Base-by-base conservation (phyloP, 257 asterid species). In the Scutellaria barbata region DNA sequence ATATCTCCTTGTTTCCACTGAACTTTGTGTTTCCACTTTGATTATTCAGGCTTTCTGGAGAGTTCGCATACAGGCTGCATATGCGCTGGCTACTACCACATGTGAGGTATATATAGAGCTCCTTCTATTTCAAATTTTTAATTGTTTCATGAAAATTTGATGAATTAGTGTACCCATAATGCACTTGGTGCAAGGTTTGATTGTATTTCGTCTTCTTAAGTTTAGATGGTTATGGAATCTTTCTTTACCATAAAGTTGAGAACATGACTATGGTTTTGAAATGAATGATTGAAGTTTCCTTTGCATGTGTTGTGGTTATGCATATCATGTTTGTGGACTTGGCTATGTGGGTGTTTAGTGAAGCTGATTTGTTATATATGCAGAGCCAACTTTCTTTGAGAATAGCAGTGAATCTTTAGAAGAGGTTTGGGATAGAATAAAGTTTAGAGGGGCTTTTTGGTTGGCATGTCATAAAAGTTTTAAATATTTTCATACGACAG, bases 1-100 rank as follows among this genome's bases (percentile, higher is more conserved):
- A 11, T 8, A 41, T 42, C 65, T 69, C 55, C 17, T 72, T 66
- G 40, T 77, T 47, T 62, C 67, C 60, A 30, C 25, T 71, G 50
- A 75, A 77, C 50, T 60, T 68, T 45, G 53, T 74, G 64, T 71
- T 66, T 54, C 56, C 61, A 55, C 18, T 74, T 76, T 55, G 68
- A 20, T 77, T 39, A 39, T 79, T 46, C 76, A 95, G 99, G 98
- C 89, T 74, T 95, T 89, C 79, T 95, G 99, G 99, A 92, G 98
- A 81, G 89, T 88, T 75, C 96, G 97, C 20, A 78, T 89, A 68
- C 93, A 87, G 82, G 98, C 98, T 50, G 99, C 98, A 45, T 95
- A 88, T 81, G 96, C 97, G 37, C 83, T 95, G 87, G 97, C 99
- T 60, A 79, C 79, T 74, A 88, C 98, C 20, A 82, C 97, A 69